Percentiles rank a stretch among this genome's conserved stretches.
Conservation (phyloP, 768 basidiomycete genomes). For the Paxillus rubicundulus region DNA sequence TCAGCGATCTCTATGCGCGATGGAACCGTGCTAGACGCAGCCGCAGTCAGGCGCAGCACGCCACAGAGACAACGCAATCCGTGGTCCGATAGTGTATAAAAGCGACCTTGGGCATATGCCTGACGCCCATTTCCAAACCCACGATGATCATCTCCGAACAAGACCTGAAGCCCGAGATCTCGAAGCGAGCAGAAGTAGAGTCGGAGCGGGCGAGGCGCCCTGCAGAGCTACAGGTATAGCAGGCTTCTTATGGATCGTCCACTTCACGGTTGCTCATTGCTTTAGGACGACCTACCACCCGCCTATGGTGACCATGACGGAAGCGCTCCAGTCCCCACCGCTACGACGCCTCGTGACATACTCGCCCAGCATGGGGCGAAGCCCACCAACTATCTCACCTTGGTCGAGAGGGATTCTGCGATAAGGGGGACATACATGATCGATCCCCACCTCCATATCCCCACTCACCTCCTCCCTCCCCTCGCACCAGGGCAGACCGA, state of each 20-base stretch:
- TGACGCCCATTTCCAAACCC: background rate
- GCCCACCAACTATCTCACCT: constrained; percentile 12
- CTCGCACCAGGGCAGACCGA: constrained; percentile 4
- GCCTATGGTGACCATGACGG: constrained; percentile 2
- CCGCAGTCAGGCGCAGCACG: constrained; percentile 1
- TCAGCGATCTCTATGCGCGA: too few relatives aligned
- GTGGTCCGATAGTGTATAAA: background rate
- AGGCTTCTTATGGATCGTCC: background rate
- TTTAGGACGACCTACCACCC: constrained; percentile 5
- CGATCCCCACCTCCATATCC: constrained; percentile 14
- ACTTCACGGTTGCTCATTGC: background rate
- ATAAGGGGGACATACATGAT: constrained; percentile 15
- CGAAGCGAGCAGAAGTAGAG: background rate
- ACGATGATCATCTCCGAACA: background rate
- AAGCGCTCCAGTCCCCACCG: background rate
- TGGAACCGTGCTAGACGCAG: background rate
- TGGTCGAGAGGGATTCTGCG: background rate
- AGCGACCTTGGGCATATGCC: too few relatives aligned
- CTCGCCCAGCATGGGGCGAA: background rate
- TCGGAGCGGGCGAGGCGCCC: background rate
- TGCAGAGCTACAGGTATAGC: background rate
- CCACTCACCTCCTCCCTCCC: constrained; percentile 11
- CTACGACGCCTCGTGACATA: background rate
- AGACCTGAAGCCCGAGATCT: background rate
- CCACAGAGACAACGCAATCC: background rate